These are phyloP conservation scores for Beauveria scarabaeidicola DNA, from an alignment of 2,329 filamentous ascomycete genomes.

Conservation along the genomic window DNA sequence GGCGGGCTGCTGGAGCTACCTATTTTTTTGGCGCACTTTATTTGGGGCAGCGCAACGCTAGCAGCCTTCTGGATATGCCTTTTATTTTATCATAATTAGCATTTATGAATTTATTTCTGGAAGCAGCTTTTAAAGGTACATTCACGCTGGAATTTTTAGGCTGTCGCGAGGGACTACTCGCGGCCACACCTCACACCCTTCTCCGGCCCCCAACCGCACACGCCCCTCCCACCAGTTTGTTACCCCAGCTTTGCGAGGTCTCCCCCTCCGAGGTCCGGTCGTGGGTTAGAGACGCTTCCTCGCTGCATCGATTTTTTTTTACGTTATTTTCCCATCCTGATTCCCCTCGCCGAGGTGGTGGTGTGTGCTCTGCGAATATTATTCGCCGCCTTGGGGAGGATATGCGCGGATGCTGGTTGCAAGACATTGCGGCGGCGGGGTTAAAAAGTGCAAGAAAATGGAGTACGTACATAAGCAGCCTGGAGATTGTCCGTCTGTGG, in stretches of 20 bases:
- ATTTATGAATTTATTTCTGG: too few relatives aligned
- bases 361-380: neutral
- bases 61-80: neutral
- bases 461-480: too few relatives aligned
- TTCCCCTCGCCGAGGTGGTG: neutral
- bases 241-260: constrained; percentile 9
- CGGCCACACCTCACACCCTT: neutral
- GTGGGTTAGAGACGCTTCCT: neutral
- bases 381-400: neutral
- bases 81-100: too few relatives aligned
- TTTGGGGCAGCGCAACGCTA: neutral
- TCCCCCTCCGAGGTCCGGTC: neutral
- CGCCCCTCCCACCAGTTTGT: neutral
- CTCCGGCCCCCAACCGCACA: neutral
- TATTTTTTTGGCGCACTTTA: constrained; percentile 1
- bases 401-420: neutral
- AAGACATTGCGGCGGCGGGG: neutral
- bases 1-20: neutral
- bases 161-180: neutral
- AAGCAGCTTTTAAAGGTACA: too few relatives aligned
- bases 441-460: neutral
- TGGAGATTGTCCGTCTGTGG: neutral
- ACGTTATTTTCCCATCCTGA: neutral
- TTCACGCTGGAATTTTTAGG: too few relatives aligned
- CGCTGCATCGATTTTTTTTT: neutral